Conservation (phyloP, 2,329 filamentous ascomycete species). For the Stenocarpella maydis region DNA sequence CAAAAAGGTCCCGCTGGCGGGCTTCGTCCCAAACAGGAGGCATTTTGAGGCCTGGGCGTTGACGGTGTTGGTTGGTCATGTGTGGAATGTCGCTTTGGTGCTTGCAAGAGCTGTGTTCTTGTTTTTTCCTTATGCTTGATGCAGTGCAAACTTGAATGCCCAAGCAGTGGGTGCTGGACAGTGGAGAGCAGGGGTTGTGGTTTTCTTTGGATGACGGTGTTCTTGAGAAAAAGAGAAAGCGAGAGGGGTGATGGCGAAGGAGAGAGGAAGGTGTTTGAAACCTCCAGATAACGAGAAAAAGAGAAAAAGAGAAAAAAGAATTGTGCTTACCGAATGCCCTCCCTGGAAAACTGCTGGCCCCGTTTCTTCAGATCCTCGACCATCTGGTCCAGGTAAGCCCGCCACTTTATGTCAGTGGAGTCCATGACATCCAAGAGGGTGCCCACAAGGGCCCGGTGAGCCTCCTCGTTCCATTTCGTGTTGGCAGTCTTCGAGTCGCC, state of each 20-base stretch:
- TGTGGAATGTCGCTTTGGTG: neutral
- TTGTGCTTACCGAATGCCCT: slow-evolving; percentile 51
- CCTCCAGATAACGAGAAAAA: neutral
- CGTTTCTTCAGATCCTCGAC: slow-evolving; percentile 44
- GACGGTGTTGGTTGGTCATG: neutral
- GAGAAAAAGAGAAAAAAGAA: neutral
- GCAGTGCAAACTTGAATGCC: neutral
- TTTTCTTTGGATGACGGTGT: neutral
- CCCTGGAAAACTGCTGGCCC: slow-evolving; percentile 51
- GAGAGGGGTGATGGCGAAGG: neutral
- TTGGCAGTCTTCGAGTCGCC: slow-evolving; percentile 9
- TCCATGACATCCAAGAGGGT: slow-evolving; percentile 36
- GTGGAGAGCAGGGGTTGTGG: neutral
- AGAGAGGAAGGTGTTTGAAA: no score
- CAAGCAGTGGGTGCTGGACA: neutral
- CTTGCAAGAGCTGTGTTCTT: no score
- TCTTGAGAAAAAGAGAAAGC: neutral
- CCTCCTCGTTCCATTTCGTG: slow-evolving; percentile 40
- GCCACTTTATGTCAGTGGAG: slow-evolving; percentile 25
- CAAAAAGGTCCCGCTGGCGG: slow-evolving; percentile 37
- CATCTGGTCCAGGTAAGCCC: slow-evolving; percentile 44
- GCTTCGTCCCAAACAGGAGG: slow-evolving; percentile 5
- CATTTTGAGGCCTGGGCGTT: neutral
- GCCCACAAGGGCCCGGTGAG: slow-evolving; percentile 38
- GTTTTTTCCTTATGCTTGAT: neutral